A percentile compares a stretch with the other conserved stretches of the same genome.
phyloP scores from a whole-genome alignment of 768 basidiomycete genomes.

The Suillus lakei region DNA sequence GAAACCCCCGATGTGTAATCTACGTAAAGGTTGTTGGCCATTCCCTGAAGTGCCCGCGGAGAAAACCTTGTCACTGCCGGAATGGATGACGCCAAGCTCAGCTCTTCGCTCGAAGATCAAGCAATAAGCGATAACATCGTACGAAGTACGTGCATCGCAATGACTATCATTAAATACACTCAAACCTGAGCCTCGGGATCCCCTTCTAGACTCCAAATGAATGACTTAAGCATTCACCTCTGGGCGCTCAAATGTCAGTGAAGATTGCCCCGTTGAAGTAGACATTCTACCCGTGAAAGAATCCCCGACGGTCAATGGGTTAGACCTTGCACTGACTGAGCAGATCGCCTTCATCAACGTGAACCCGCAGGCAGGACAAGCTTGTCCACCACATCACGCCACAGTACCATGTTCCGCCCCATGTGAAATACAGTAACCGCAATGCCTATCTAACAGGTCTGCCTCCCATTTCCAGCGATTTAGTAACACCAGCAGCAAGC shows the following conservation, averaged over 20 bases:
- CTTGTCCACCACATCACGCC: not conserved
- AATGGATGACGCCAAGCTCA: not conserved
- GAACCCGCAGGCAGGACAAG: not conserved
- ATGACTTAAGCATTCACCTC: not conserved
- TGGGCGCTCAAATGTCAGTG: not conserved
- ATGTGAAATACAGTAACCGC: not conserved
- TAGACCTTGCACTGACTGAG: not conserved
- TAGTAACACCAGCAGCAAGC: not conserved
- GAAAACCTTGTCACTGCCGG: not conserved
- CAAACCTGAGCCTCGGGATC: not conserved
- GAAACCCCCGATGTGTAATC: no score
- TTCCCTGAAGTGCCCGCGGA: no score
- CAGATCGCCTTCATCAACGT: not conserved
- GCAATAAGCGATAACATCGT: not conserved
- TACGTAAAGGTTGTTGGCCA: not conserved
- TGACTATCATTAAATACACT: not conserved
- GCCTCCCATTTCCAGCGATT: not conserved
- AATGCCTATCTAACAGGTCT: not conserved
- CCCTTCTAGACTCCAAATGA: not conserved
- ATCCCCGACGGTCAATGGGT: not conserved
- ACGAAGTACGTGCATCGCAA: no score
- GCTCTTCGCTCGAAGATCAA: not conserved
- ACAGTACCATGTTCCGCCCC: no score
- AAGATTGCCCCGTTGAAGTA: not conserved
- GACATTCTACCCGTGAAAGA: not conserved